Base-by-base conservation (phyloP, 2,329 filamentous ascomycete species). In the Lasiodiplodia hormozganensis region DNA sequence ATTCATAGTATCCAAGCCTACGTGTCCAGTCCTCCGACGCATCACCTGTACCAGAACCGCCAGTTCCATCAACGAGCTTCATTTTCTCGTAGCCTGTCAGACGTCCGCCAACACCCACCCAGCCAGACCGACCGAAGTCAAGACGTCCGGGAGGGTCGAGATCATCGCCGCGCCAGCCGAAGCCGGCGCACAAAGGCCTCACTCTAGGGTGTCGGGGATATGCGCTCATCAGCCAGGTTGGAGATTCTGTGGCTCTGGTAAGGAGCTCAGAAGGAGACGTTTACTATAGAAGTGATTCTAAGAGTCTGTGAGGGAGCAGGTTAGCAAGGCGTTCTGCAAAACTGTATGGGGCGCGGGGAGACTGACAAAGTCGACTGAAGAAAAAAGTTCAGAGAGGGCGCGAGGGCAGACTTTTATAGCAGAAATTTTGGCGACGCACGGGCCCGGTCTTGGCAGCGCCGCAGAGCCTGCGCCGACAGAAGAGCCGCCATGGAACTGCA, bases 281-380 rank as follows among this genome's bases (percentile, higher is more conserved):
- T 87, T 90, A 94, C 93, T 97, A 94, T 94, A 97, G 92, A 97
- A 96, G 92, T 93, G 92, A 95, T 95, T 94, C 92, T 93, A 75
- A 78, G 74, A 76, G 62, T 65, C 47, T 47, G 38, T 43, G 34
- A 16, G 40, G 10, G 7, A 66, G 34, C 28, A 56, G 25, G 28
- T 31, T 56, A 31, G 53, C 28, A 18, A 16, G 28, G 10, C 43
- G 56, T 25, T 60, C 40, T 23, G 56, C 11, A 28, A 18, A 21
- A 28, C 4, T 28, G 28, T 28, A 28, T 28, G 28, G 28, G 28
- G 28, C 5, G 28, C 28, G 28, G 28, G 28, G 28, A 28, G 28
- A 28, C 28, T 28, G 28, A 60, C 56, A 64, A 64, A 64, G 60
- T 64, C 60, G 60, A 64, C 60, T 64, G 23, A 52, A 62, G 58